Percentiles rank a stretch among this genome's conserved stretches.
Evolutionary conservation across 2,329 filamentous ascomycete species (phyloP).

Genomic region (Penicillium aurantiogriseum): DNA sequence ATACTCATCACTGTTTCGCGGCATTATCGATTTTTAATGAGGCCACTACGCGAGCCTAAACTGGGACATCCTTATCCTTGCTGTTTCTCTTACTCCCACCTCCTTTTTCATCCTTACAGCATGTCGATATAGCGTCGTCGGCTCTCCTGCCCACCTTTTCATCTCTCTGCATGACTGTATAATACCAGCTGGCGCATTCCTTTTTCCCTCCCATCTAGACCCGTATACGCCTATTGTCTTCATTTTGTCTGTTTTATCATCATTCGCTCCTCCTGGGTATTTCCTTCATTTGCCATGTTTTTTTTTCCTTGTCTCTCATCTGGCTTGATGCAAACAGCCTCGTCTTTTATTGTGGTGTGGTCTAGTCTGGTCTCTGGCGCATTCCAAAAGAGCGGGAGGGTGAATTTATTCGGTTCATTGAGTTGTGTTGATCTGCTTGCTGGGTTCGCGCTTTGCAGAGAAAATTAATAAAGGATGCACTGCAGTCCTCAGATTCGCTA

Average conservation of each 20-base stretch:
- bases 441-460: conserved; percentile 30
- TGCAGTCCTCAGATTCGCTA: conserved; percentile 12
- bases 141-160: conserved; percentile 21
- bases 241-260: conserved; percentile 20
- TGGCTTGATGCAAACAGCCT: conserved; percentile 12
- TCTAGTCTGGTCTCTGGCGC: conserved; percentile 32
- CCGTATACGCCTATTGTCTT: conserved; percentile 22
- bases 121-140: conserved; percentile 22
- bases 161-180: conserved; percentile 37
- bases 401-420: conserved; percentile 35
- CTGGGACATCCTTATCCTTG: conserved; percentile 22
- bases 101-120: conserved; percentile 16
- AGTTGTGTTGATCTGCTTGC: conserved; percentile 32
- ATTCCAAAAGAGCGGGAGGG: conserved; percentile 34
- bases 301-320: conserved; percentile 23
- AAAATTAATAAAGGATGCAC: conserved; percentile 30
- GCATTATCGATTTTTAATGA: conserved; percentile 29
- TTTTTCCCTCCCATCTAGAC: conserved; percentile 20
- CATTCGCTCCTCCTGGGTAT: conserved; percentile 14
- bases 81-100: conserved; percentile 16
- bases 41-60: conserved; percentile 26
- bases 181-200: conserved; percentile 32
- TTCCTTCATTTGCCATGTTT: conserved; percentile 22
- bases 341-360: conserved; percentile 20
- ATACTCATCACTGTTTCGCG: conserved; percentile 24